Evolutionary conservation across 176 grass and related monocot species (phyloP), one percentile per base, ranked within the genome.

Genomic region (Raddia distichophylla): DNA sequence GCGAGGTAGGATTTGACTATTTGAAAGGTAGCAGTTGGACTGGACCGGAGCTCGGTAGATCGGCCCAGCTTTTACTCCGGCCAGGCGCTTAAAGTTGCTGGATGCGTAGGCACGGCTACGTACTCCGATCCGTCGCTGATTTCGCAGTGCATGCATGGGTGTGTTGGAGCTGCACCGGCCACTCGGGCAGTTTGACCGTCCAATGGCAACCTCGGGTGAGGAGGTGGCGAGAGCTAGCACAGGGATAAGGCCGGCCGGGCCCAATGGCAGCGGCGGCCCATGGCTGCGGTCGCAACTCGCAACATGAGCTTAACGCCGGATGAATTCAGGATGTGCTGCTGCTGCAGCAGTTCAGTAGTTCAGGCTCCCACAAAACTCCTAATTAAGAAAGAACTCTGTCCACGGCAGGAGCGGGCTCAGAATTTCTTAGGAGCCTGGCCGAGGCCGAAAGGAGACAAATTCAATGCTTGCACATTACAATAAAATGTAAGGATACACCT

Each of bases 1-100:
- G 78, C 56, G 67, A 83, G 61, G 34, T 77, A 64, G 71, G 58
- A 84, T 88, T 94, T 91, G 85, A 93, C 81, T 86, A 82, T 87
- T 87, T 73, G 74, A 80, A 86, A 81, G 67, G 69, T 53, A 81
- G 67, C 83, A 69, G 49, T 77, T 87, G 73, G 82, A 90, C 75
- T 60, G 62, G 73, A 71, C 22, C 52, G 18, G 47, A 27, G 69
- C 69, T 43, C 33, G 18, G 47, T 51, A 56, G 16, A 60, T 60
- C 43, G n/a, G n/a, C 13, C 58, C 59, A 74, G 74, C 34, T 72
- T 87, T 87, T 51, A 60, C 83, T 58, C 54, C 76, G 6, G 22
- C 27, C 48, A 20, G 67, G 46, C 34, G 10, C 67, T 62, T 73
- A 71, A 83, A 87, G 78, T 75, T 80, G 84, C 76, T 56, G 71